Conservation (phyloP, 495 filamentous ascomycete genomes). For the Penicillium canariense region DNA sequence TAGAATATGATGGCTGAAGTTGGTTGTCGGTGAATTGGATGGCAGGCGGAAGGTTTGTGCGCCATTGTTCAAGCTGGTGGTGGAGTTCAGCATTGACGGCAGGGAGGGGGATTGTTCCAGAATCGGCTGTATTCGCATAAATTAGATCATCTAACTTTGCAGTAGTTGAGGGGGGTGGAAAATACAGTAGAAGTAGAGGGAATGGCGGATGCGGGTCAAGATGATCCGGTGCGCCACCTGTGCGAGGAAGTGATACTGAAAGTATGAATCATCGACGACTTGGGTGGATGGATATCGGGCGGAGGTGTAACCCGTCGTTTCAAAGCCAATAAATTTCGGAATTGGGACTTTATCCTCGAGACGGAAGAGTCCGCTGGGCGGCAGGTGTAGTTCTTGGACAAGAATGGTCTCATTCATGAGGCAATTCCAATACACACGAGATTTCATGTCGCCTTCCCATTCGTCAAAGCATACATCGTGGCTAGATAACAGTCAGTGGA, state of each 20-base stretch:
- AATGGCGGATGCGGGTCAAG: constrained; percentile 47
- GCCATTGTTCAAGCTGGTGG: constrained; percentile 50
- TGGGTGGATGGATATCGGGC: constrained; percentile 28
- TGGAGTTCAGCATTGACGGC: constrained; percentile 45
- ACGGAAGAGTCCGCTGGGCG: constrained; percentile 43
- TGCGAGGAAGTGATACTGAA: constrained; percentile 51
- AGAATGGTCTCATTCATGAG: constrained; percentile 51
- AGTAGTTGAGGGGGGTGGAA: not conserved
- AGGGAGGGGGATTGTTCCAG: constrained; percentile 44
- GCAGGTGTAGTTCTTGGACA: constrained; percentile 48
- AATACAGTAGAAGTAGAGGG: constrained; percentile 49
- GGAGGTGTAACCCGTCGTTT: constrained; percentile 34
- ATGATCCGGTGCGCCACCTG: constrained; percentile 51
- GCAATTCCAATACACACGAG: constrained; percentile 49
- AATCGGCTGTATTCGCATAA: constrained; percentile 34
- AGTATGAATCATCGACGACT: constrained; percentile 46
- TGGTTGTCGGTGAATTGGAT: constrained; percentile 40
- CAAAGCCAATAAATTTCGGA: constrained; percentile 48
- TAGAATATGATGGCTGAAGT: constrained; percentile 14
- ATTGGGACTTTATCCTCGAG: constrained; percentile 48
- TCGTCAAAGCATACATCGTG: constrained; percentile 46
- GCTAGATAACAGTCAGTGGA: constrained; percentile 21
- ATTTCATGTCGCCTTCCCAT: constrained; percentile 53
- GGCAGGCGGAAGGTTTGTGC: constrained; percentile 41
- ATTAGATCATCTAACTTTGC: not conserved